Evolutionary conservation across 768 basidiomycete genomes (phyloP).

Genomic region (Lactifluus volemus): DNA sequence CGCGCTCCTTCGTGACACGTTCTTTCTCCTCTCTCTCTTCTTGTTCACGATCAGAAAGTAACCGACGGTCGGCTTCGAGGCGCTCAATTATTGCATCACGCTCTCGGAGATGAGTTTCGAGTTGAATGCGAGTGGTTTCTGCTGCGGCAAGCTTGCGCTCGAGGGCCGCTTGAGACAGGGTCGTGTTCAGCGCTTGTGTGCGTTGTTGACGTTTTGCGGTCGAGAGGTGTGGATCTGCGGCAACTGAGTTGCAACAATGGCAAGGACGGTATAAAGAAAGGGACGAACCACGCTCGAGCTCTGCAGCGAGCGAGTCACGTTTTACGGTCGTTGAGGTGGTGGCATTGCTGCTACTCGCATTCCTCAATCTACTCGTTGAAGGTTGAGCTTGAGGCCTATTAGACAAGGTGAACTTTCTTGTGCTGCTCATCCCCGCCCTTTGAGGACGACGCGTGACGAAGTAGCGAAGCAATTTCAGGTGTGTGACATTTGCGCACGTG

Average conservation of each 20-base stretch:
- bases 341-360: not conserved
- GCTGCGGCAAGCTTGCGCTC: conserved; percentile 60
- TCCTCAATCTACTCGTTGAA: conserved; percentile 2
- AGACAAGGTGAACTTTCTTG: not conserved
- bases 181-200: conserved; percentile 51
- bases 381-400: not conserved
- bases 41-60: conserved; percentile 57
- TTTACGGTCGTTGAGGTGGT: conserved; percentile 32
- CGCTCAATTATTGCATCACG: conserved; percentile 53
- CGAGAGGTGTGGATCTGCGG: conserved; percentile 54
- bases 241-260: not conserved
- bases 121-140: conserved; percentile 51
- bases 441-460: not conserved
- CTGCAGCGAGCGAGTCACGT: conserved; percentile 58
- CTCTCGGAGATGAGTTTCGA: conserved; percentile 62
- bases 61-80: conserved; percentile 62
- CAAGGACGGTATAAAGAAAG: not conserved
- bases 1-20: conserved; percentile 38
- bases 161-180: conserved; percentile 51
- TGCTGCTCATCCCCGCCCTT: not conserved
- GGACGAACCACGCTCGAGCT: conserved; percentile 50
- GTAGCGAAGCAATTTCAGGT: not conserved
- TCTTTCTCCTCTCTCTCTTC: conserved; percentile 65
- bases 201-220: conserved; percentile 61
- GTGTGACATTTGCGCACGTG: not conserved